phyloP scores from a whole-genome alignment of 2,329 filamentous ascomycete species.

The Cadophora gregata region DNA sequence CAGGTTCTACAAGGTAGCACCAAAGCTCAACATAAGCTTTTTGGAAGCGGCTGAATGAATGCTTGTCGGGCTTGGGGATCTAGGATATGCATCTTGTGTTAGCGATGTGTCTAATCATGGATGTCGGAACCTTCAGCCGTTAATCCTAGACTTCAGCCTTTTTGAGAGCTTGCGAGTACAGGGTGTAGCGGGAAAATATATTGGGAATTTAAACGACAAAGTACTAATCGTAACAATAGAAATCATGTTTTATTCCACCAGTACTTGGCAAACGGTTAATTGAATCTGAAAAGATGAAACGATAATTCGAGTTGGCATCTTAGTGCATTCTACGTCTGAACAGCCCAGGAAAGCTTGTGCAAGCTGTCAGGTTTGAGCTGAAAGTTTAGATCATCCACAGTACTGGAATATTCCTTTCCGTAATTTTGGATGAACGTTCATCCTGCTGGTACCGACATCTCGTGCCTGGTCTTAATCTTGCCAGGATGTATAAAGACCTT shows the following conservation, averaged over 20 bases:
- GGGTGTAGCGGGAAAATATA: background rate
- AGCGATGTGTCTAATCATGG: slow-evolving; percentile 1
- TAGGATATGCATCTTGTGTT: background rate
- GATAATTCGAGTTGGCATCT: background rate
- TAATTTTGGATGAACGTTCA: background rate
- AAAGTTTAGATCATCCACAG: background rate
- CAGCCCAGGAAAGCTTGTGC: background rate
- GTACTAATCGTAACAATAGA: background rate
- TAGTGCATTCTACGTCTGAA: background rate
- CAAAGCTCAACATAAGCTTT: background rate
- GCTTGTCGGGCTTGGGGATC: background rate
- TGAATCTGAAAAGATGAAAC: background rate
- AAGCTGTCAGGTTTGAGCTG: background rate
- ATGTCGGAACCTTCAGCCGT: background rate
- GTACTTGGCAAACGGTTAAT: background rate
- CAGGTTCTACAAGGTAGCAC: background rate
- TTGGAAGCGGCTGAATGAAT: slow-evolving; percentile 3
- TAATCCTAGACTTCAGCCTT: slow-evolving; percentile 2
- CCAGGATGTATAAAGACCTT: background rate
- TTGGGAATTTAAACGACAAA: background rate
- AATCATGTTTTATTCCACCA: background rate
- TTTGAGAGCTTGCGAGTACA: background rate
- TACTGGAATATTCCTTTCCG: background rate
- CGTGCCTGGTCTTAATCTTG: background rate
- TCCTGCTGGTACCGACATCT: background rate